Percentiles rank a stretch among this genome's conserved stretches.
Conservation (phyloP, 257 asterid species). For the Fraxinus anomala region DNA sequence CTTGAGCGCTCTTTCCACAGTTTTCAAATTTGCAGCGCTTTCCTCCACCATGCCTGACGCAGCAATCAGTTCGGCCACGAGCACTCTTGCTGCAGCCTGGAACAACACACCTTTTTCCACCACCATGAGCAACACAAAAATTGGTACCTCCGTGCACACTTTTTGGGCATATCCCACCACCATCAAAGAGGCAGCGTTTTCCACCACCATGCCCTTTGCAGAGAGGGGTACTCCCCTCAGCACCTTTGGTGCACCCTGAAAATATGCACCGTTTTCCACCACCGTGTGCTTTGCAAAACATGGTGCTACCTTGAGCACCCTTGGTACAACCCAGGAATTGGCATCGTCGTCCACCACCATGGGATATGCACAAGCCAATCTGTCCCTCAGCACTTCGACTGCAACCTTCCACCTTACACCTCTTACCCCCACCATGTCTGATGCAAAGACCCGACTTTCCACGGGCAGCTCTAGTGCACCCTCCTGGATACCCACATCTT, state of each 20-base stretch:
- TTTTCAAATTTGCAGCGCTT: conserved; percentile 76
- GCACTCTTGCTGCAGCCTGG: conserved; percentile 87
- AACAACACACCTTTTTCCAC: conserved; percentile 80
- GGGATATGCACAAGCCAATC: conserved; percentile 85
- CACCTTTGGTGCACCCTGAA: conserved; percentile 85
- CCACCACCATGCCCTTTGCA: conserved; percentile 99
- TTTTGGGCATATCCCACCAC: conserved; percentile 92
- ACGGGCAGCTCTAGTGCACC: conserved; percentile 85
- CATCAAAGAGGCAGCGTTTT: conserved; percentile 79
- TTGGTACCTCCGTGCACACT: conserved; percentile 93
- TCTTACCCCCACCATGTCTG: conserved; percentile 90
- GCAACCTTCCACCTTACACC: conserved; percentile 84
- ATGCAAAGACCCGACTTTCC: conserved; percentile 94
- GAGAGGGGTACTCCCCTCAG: conserved; percentile 89
- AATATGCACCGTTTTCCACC: conserved; percentile 89
- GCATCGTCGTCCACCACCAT: conserved; percentile 93
- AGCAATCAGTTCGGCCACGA: conserved; percentile 85
- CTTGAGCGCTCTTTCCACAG: conserved; percentile 94
- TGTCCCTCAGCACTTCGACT: conserved; percentile 88
- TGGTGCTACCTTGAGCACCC: conserved; percentile 90
- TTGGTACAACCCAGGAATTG: conserved; percentile 51
- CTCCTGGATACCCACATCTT: conserved; percentile 60
- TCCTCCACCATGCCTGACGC: conserved; percentile 92
- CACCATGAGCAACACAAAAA: conserved; percentile 92
- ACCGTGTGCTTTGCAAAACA: conserved; percentile 88